These are phyloP conservation scores for Phaffia rhodozyma DNA, from an alignment of 1,284 basidiomycete species.

Conservation along the genomic window DNA sequence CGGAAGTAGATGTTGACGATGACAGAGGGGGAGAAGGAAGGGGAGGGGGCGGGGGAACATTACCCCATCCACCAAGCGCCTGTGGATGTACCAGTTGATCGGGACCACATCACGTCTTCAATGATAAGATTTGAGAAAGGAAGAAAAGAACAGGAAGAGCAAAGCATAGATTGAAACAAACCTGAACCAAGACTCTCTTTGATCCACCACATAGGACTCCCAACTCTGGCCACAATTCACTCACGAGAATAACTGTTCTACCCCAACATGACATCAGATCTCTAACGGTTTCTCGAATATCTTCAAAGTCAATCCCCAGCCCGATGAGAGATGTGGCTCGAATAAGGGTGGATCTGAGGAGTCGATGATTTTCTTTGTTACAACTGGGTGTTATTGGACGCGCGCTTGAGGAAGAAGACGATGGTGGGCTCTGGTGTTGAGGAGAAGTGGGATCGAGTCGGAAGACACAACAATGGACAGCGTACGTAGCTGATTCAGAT, in stretches of 20 bases:
- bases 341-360: neutral
- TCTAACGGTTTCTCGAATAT: slow-evolving; percentile 2
- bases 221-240: slow-evolving; percentile 5
- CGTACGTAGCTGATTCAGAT: neutral
- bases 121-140: neutral
- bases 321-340: neutral
- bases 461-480: slow-evolving; percentile 9
- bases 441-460: neutral
- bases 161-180: neutral
- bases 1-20: too few species aligned
- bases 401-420: slow-evolving; percentile 3
- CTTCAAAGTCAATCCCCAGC: neutral
- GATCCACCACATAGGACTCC: neutral
- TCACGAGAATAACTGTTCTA: neutral
- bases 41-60: slow-evolving; percentile 1
- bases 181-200: slow-evolving; percentile 1
- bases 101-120: neutral
- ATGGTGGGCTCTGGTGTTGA: neutral
- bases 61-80: slow-evolving; percentile 14
- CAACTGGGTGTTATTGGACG: neutral
- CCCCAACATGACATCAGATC: slow-evolving; percentile 3
- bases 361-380: neutral
- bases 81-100: neutral
- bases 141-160: neutral
- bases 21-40: neutral